Conservation (phyloP, 495 filamentous ascomycete species). For the Hypoxylon fuscum region DNA sequence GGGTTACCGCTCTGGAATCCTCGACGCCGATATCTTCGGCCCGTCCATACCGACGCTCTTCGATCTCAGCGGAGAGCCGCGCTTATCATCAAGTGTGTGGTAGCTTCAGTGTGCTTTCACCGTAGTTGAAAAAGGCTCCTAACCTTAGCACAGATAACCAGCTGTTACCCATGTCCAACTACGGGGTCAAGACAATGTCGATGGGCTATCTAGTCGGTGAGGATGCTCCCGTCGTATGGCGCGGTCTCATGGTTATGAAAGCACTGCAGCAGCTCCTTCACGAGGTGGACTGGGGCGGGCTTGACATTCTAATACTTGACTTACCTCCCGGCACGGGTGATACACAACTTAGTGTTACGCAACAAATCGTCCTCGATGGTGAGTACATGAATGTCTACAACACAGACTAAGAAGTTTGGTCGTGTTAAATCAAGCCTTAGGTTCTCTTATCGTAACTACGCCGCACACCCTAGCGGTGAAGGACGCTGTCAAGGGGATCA, state of each 20-base stretch:
- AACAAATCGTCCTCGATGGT: slow-evolving; percentile 88
- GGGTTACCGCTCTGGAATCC: slow-evolving; percentile 82
- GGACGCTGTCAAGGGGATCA: slow-evolving; percentile 88
- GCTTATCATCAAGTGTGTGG: slow-evolving; percentile 67
- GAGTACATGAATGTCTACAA: slow-evolving; percentile 17
- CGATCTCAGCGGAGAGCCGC: slow-evolving; percentile 76
- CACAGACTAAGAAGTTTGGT: background rate
- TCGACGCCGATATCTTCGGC: slow-evolving; percentile 97
- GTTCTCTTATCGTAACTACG: slow-evolving; percentile 89
- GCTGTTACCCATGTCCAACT: slow-evolving; percentile 89
- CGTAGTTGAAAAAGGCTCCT: background rate
- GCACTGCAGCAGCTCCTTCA: slow-evolving; percentile 94
- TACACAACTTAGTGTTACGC: slow-evolving; percentile 89
- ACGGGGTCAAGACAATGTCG: slow-evolving; percentile 96
- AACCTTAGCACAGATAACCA: slow-evolving; percentile 67
- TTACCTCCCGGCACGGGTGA: slow-evolving; percentile 95
- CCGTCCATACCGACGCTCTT: slow-evolving; percentile 93
- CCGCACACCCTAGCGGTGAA: slow-evolving; percentile 90
- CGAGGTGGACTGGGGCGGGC: slow-evolving; percentile 87
- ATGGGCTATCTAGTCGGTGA: slow-evolving; percentile 93
- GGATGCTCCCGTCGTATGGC: slow-evolving; percentile 88
- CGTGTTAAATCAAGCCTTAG: slow-evolving; percentile 45
- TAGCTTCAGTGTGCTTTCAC: background rate
- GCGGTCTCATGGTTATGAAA: slow-evolving; percentile 97
- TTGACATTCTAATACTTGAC: slow-evolving; percentile 88